A percentile compares a stretch with the other conserved stretches of the same genome.
Evolutionary conservation across 805 yeast genomes (phyloP).

Genomic region (Naumovozyma castellii): DNA sequence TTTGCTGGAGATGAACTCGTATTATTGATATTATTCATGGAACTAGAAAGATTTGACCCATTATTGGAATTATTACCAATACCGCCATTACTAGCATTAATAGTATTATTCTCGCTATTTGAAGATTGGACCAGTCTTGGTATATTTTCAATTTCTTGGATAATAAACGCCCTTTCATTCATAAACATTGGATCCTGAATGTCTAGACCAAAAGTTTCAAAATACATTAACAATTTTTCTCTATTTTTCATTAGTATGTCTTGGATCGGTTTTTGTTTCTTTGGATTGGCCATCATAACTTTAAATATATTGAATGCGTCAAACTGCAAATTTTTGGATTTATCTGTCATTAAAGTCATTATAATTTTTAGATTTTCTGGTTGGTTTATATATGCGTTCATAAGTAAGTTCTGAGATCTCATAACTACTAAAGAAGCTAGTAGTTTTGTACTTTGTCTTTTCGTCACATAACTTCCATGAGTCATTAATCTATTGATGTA

Average conservation of each 20-base stretch:
- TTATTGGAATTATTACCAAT: neutral
- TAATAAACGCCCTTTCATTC: conserved; percentile 74
- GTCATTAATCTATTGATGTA: conserved; percentile 62
- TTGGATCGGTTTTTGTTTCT: conserved; percentile 65
- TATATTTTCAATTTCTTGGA: conserved; percentile 60
- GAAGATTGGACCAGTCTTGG: conserved; percentile 48
- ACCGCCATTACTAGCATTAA: neutral
- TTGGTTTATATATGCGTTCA: conserved; percentile 69
- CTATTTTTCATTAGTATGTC: conserved; percentile 82
- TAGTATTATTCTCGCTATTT: conserved; percentile 7
- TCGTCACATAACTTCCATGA: conserved; percentile 80
- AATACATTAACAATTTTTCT: conserved; percentile 60
- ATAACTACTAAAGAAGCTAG: conserved; percentile 62
- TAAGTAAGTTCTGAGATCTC: conserved; percentile 59
- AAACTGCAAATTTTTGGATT: conserved; percentile 76
- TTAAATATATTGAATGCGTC: conserved; percentile 93
- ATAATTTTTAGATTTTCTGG: conserved; percentile 76
- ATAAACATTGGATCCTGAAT: conserved; percentile 52
- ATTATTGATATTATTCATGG: neutral
- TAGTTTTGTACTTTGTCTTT: conserved; percentile 78
- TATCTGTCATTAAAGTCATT: conserved; percentile 81
- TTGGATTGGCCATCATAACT: conserved; percentile 93
- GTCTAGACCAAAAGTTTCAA: conserved; percentile 51
- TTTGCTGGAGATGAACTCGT: neutral
- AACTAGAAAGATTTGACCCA: neutral